Evolutionary conservation across 768 basidiomycete species (phyloP), one percentile per base, ranked within the genome.

Genomic region (Leucocoprinus birnbaumii): DNA sequence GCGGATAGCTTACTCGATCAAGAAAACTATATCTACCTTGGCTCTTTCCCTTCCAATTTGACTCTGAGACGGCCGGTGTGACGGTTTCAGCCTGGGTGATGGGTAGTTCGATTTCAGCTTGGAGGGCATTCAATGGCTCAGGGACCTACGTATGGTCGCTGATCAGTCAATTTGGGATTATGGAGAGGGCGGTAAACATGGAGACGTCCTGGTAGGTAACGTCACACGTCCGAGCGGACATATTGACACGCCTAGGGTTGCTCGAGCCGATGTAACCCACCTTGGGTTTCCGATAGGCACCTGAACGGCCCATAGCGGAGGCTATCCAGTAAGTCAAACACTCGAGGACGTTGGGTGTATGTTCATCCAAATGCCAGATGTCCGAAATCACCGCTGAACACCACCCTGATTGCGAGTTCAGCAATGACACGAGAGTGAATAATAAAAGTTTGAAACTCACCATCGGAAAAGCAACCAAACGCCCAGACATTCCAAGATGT

Each of bases 401-500:
- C 76, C 81, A 79, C 19, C 80, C 84, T 86, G 51, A 58, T 34
- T 54, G 22, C 38, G 38, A 26, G 34, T 10, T 37, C n/a, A 43
- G 38, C 38, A n/a, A 35, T 16, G 18, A 6, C 16, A 16, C 26
- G 16, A 14, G 41, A 9, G 10, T 25, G 18, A 13, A 40, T 19
- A 7, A 26, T n/a, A 21, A 10, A 31, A 16, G 14, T n/a, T 4
- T 24, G 37, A 42, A 31, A 31, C 58, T 48, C 64, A 83, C 84
- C 80, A 62, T 67, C 64, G n/a, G 82, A 81, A 62, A 85, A 85
- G 19, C 70, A 75, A 3, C 84, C 84, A 60, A 85, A 85, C 5
- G 79, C 70, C 84, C 84, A 86, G 14, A 80, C 74, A 44, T 77
- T 73, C 61, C 84, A 86, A 3, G 79, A 80, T 5, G 83, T 84